These are phyloP conservation scores for Thinopyrum elongatum DNA, from an alignment of 176 grass and related monocot species.

Conservation along the genomic window DNA sequence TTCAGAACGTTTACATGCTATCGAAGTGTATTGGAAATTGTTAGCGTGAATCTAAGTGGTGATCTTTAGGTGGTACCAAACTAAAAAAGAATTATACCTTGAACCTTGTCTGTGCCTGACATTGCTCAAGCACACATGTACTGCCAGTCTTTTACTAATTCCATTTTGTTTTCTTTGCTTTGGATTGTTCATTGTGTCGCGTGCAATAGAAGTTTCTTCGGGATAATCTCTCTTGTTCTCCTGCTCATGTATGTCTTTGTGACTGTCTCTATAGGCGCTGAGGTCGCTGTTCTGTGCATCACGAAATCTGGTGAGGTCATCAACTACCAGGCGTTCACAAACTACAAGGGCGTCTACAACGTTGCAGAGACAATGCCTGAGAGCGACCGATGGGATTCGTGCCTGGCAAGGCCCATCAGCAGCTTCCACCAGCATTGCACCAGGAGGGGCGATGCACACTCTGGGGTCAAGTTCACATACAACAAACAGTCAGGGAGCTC, in stretches of 20 bases:
- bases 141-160: background rate
- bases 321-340: constrained; percentile 60
- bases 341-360: constrained; percentile 48
- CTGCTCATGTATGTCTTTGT: background rate
- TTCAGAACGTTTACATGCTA: background rate
- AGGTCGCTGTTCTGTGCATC: constrained; percentile 90
- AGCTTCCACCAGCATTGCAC: constrained; percentile 71
- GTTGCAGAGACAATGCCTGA: constrained; percentile 71
- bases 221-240: background rate
- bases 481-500: constrained; percentile 57
- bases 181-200: constrained; percentile 6
- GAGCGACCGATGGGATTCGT: constrained; percentile 65
- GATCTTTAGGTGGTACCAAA: background rate
- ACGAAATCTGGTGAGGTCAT: constrained; percentile 84
- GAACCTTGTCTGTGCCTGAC: background rate
- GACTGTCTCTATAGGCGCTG: constrained; percentile 44
- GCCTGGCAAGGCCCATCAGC: constrained; percentile 81
- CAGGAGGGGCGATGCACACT: constrained; percentile 63
- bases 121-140: background rate
- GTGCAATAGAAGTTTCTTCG: background rate
- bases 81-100: background rate
- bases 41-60: background rate
- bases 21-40: background rate
- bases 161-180: constrained; percentile 10
- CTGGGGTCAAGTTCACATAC: constrained; percentile 81